phyloP scores from a whole-genome alignment of 192 early-diverging fungal genomes.

The Linnemannia elongata region DNA sequence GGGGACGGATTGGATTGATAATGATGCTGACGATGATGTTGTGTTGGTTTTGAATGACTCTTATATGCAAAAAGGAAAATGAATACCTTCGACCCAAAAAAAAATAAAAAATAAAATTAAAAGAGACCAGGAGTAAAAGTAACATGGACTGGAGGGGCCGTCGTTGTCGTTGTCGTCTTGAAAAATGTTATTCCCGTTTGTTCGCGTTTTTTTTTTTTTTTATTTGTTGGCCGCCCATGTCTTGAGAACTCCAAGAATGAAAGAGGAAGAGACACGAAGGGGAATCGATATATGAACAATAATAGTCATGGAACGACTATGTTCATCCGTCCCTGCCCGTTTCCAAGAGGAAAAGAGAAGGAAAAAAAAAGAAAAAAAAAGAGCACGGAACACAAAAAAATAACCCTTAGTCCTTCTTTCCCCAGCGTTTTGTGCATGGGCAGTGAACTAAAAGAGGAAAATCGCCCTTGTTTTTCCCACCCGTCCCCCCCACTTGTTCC shows the following conservation, averaged over 20 bases:
- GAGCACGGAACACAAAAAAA: slow-evolving; percentile 9
- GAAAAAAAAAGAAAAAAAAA: not conserved
- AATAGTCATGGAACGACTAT: not conserved
- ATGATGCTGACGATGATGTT: not conserved
- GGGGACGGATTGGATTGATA: too few relatives aligned
- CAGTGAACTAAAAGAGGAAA: slow-evolving; percentile 9
- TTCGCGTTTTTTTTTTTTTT: not conserved
- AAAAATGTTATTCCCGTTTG: not conserved
- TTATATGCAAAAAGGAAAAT: not conserved
- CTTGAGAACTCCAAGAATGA: not conserved
- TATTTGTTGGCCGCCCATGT: not conserved
- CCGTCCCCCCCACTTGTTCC: too few relatives aligned
- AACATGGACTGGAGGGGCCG: not conserved
- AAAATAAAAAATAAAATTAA: not conserved
- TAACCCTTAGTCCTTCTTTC: not conserved
- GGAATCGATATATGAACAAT: not conserved
- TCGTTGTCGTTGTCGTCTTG: not conserved
- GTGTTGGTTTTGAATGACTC: not conserved
- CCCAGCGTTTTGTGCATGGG: slow-evolving; percentile 5
- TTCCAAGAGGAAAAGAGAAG: not conserved
- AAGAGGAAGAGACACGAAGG: not conserved
- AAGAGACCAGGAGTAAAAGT: not conserved
- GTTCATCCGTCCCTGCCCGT: not conserved
- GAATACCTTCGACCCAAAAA: too few relatives aligned
- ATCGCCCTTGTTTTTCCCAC: slow-evolving; percentile 21